Evolutionary conservation across 208 protist genomes (phyloP).

Genomic region (Naegleria gruberi): DNA sequence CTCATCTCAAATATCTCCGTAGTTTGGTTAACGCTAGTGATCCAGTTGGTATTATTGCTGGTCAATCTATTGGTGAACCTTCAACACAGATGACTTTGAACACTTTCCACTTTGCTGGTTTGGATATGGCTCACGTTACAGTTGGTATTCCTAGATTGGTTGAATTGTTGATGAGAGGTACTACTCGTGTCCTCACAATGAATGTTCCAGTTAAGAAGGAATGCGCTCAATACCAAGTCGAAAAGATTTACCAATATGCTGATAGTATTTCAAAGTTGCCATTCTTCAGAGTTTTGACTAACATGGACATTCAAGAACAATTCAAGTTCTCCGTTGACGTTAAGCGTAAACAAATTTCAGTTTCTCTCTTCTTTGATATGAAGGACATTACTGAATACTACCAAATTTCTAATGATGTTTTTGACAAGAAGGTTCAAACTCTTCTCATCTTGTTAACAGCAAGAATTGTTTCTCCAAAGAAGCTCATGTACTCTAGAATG

Average conservation of each 20-base stretch:
- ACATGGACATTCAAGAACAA: not conserved
- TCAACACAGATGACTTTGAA: constrained; percentile 99
- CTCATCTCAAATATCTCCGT: not conserved
- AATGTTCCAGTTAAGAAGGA: not conserved
- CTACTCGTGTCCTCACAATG: not conserved
- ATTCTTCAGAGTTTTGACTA: not conserved
- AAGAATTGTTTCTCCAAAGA: not conserved
- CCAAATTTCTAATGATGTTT: not conserved
- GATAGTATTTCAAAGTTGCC: not conserved
- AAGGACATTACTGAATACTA: not conserved
- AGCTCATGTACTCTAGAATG: not conserved
- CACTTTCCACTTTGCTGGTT: constrained; percentile 99
- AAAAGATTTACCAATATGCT: constrained; percentile 4
- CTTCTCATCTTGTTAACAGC: not conserved
- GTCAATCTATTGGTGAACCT: constrained; percentile 96
- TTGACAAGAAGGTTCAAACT: not conserved
- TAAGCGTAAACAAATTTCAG: not conserved
- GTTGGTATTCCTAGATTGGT: constrained; percentile 97
- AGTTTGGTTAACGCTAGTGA: constrained; percentile 8
- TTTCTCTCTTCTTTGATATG: not conserved
- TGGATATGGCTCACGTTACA: constrained; percentile 97
- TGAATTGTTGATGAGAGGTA: constrained; percentile 93
- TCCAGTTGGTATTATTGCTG: constrained; percentile 88
- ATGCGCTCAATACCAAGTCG: not conserved
- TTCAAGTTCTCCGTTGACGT: not conserved